Evolutionary conservation across 345 rosid species (phyloP).

Genomic region (Syzygium aqueum): DNA sequence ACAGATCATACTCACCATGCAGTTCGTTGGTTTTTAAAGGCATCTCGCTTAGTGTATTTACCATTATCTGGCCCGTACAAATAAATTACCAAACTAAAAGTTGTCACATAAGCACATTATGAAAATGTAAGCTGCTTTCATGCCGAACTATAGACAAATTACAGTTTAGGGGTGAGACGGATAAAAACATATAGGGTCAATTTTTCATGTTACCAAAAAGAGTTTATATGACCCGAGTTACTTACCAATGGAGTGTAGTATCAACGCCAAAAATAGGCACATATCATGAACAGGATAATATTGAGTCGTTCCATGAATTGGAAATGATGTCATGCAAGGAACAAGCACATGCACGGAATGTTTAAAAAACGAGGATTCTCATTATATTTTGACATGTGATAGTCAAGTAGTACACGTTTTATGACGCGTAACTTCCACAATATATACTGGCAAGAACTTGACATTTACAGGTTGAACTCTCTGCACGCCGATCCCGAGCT

Average conservation of each 20-base stretch:
- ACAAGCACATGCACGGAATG: not conserved
- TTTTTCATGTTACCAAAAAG: too few species aligned
- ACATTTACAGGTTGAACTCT: not conserved
- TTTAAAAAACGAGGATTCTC: not conserved
- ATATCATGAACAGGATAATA: not conserved
- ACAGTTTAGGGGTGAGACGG: not conserved
- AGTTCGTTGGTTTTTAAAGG: not conserved
- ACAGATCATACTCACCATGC: not conserved
- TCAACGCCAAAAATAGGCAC: too few species aligned
- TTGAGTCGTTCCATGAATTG: not conserved
- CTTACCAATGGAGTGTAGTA: not conserved
- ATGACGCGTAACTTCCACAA: too few species aligned
- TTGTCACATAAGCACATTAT: not conserved
- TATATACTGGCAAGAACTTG: too few species aligned
- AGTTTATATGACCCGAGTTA: not conserved
- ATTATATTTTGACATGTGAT: too few species aligned
- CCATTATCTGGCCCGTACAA: not conserved
- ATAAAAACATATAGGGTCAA: not conserved
- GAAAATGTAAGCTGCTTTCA: not conserved
- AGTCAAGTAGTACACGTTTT: not conserved
- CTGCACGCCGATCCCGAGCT: slow-evolving; percentile 9
- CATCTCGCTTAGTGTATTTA: not conserved
- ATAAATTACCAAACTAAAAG: not conserved
- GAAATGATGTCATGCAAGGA: not conserved
- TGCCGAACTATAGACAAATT: not conserved